phyloP scores from a whole-genome alignment of 1,284 basidiomycete genomes.

The Schizophyllum commune region DNA sequence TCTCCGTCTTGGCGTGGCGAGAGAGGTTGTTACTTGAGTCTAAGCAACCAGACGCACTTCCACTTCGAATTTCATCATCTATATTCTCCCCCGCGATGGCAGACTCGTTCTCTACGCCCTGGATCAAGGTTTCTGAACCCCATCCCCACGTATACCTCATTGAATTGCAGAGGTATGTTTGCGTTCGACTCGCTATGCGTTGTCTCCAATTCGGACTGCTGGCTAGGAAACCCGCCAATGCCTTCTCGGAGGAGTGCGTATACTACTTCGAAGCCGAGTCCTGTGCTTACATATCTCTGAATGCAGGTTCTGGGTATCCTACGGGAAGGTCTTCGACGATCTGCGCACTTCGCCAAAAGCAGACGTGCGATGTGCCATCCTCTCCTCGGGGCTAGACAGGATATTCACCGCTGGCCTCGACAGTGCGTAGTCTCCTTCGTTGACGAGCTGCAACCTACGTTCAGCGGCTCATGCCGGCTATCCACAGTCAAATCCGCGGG shows the following conservation, averaged over 20 bases:
- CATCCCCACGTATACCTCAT: conserved; percentile 44
- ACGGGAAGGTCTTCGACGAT: conserved; percentile 53
- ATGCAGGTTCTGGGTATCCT: conserved; percentile 65
- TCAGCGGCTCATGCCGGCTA: not conserved
- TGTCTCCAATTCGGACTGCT: not conserved
- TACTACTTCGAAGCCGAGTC: not conserved
- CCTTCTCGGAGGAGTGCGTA: conserved; percentile 56
- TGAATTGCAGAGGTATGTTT: conserved; percentile 43
- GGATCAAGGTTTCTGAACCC: conserved; percentile 48
- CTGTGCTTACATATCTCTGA: not conserved
- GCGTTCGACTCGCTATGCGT: not conserved
- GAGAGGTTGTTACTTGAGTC: no score
- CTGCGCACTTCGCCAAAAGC: conserved; percentile 36
- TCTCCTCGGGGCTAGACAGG: conserved; percentile 64
- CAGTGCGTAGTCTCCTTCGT: conserved; percentile 35
- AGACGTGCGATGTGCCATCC: conserved; percentile 62
- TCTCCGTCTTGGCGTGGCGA: no score
- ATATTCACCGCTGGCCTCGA: conserved; percentile 80
- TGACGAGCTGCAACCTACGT: not conserved
- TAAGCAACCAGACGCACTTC: no score
- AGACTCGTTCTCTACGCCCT: conserved; percentile 28
- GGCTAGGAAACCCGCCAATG: conserved; percentile 65
- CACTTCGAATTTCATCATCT: no score
- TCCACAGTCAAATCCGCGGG: no score
- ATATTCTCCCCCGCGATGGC: no score